Base-by-base conservation (phyloP, 768 basidiomycete species). In the Daedaleopsis sinensis region DNA sequence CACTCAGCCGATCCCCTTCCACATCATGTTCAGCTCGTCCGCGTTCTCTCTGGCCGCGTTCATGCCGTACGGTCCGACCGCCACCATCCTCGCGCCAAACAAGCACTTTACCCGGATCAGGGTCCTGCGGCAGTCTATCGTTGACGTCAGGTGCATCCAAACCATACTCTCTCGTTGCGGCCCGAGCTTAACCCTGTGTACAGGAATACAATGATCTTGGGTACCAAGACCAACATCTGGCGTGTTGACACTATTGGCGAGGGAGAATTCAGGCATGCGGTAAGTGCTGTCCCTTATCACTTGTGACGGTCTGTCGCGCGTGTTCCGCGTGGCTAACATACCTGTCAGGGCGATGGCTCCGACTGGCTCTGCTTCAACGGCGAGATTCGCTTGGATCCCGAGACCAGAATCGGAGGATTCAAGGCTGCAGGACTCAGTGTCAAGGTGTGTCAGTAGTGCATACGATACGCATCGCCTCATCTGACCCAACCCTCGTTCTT, bases 191-290 rank as follows among this genome's bases (percentile, higher is more conserved):
- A 48, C 27, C 49, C 39, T 47, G 12, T 18, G 12, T 5, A 18
- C 52, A 87, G 85, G 44, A 84, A 85, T 65, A 67, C 76, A 2
- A 60, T 79, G 18, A 66, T 82, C 18, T 66, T 78, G 10, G 82
- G 80, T 1, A 81, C 82, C n/a, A 89, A 86, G 71, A 81, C 87
- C 1, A 85, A 90, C 64, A 90, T 90, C 23, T 91, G 88, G 88
- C 77, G 82, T 58, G 79, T 84, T 1, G 86, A 86, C 63, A 78
- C 74, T 57, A 84, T 90, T 39, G 89, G 89, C 9, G 83, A 85
- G 67, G 89, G 81, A n/a, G 72, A 70, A 12, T 89, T 91, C 67
- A 80, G 71, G 62, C 83, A 82, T 67, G 75, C 77, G 60, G 88
- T 89, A 61, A 35, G 85, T 77, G 18, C 1, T 15, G 12, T 46